Conservation (phyloP, 2,329 filamentous ascomycete genomes). For the Lachnum nothofagi region DNA sequence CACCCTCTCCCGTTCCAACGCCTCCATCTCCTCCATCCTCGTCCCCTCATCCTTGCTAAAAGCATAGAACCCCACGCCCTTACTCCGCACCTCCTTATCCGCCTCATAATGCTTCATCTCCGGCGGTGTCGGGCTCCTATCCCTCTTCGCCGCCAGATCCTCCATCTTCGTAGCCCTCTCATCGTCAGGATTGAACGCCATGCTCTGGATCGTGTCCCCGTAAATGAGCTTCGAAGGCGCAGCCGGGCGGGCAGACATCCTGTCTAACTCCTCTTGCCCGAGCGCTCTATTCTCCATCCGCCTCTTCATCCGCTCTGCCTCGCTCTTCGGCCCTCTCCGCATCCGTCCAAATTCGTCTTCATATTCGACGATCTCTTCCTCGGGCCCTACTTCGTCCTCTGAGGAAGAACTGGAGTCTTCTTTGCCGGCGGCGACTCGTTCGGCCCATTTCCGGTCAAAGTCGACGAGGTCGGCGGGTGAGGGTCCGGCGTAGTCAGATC, state of each 20-base stretch:
- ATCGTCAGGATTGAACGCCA: constrained; percentile 75
- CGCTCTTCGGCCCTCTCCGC: constrained; percentile 63
- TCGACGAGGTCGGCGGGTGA: constrained; percentile 70
- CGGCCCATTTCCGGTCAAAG: constrained; percentile 94
- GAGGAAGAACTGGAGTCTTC: constrained; percentile 48
- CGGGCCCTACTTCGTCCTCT: constrained; percentile 50
- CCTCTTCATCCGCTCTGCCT: constrained; percentile 60
- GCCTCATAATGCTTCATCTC: constrained; percentile 81
- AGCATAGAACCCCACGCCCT: constrained; percentile 86
- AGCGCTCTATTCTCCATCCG: constrained; percentile 47
- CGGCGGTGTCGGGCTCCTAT: constrained; percentile 75
- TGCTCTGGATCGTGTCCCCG: constrained; percentile 76
- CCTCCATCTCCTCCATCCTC: constrained; percentile 66
- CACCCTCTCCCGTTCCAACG: constrained; percentile 61
- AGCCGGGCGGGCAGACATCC: constrained; percentile 62
- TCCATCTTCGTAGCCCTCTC: constrained; percentile 65
- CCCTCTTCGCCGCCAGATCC: constrained; percentile 68
- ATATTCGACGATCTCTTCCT: constrained; percentile 69
- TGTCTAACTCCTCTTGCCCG: constrained; percentile 57
- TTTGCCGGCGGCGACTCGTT: constrained; percentile 46
- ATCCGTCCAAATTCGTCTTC: constrained; percentile 89
- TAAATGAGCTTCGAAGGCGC: constrained; percentile 70
- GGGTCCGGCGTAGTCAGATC: constrained; percentile 70
- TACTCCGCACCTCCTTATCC: constrained; percentile 73
- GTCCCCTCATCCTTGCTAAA: constrained; percentile 73